These are phyloP conservation scores for Yarrowia alimentaria DNA, from an alignment of 805 yeast species.

Conservation along the genomic window DNA sequence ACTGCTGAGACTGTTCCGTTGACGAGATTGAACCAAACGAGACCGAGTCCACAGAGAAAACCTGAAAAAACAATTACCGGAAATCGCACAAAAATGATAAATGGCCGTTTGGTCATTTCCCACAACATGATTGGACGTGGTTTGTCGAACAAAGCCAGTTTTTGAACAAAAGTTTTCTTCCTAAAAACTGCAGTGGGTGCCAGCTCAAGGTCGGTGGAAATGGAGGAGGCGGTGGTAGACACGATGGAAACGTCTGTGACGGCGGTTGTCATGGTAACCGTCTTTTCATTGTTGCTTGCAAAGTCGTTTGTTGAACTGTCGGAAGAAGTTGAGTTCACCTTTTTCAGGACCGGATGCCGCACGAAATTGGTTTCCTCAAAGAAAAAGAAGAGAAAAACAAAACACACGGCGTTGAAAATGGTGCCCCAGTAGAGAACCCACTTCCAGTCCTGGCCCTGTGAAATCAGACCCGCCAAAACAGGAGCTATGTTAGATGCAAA, in stretches of 20 bases:
- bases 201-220: neutral
- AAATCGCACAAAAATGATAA: conserved; percentile 8
- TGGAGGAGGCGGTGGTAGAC: too few relatives aligned
- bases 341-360: conserved; percentile 14
- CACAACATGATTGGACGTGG: conserved; percentile 17
- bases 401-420: conserved; percentile 26
- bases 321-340: conserved; percentile 2
- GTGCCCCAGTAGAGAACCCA: conserved; percentile 28
- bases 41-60: conserved; percentile 18
- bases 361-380: conserved; percentile 29
- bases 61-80: conserved; percentile 25
- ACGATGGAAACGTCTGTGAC: too few relatives aligned
- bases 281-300: too few relatives aligned
- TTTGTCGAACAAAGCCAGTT: conserved; percentile 20
- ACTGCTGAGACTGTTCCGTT: conserved; percentile 22
- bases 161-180: conserved; percentile 25
- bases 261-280: too few relatives aligned
- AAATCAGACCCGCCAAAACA: conserved; percentile 15
- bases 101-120: conserved; percentile 13
- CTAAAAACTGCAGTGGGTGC: conserved; percentile 1
- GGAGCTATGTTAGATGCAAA: conserved; percentile 22
- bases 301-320: too few relatives aligned
- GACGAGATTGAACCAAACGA: conserved; percentile 26
- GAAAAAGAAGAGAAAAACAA: conserved; percentile 14
- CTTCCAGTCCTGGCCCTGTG: conserved; percentile 28